phyloP scores from a whole-genome alignment of 768 basidiomycete genomes.

The Pisolithus marmoratus region DNA sequence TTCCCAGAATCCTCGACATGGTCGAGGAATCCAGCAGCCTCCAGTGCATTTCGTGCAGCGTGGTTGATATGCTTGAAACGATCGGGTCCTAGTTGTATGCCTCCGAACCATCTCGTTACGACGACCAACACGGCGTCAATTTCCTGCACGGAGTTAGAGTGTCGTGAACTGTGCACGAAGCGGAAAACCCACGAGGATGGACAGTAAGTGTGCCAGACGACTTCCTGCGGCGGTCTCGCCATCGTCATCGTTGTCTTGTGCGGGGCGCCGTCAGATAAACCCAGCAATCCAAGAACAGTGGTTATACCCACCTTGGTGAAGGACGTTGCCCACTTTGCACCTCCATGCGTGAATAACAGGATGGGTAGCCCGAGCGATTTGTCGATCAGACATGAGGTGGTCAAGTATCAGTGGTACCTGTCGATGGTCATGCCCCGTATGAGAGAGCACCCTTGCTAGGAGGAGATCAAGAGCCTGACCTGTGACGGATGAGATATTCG shows the following conservation, averaged over 20 bases:
- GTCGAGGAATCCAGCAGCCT: constrained; percentile 82
- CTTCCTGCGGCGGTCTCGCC: constrained; percentile 92
- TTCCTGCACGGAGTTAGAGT: constrained; percentile 44
- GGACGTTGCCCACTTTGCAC: constrained; percentile 56
- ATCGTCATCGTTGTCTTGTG: constrained; percentile 89
- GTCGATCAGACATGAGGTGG: constrained; percentile 63
- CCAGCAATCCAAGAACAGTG: background rate
- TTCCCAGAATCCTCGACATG: constrained; percentile 25
- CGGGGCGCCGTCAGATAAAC: constrained; percentile 2
- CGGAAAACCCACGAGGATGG: constrained; percentile 60
- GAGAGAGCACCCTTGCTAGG: constrained; percentile 10
- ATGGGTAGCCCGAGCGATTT: constrained; percentile 70
- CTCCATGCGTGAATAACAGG: constrained; percentile 82
- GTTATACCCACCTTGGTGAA: constrained; percentile 62
- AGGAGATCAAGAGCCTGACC: constrained; percentile 35
- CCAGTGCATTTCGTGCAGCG: constrained; percentile 87
- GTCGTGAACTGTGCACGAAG: background rate
- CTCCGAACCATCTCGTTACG: constrained; percentile 93
- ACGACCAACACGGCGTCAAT: constrained; percentile 81
- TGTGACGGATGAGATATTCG: constrained; percentile 71
- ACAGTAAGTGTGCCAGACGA: constrained; percentile 83
- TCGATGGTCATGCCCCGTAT: background rate
- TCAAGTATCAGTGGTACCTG: constrained; percentile 67
- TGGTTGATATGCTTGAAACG: constrained; percentile 93
- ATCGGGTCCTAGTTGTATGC: constrained; percentile 85